These are phyloP conservation scores for Hanseniaspora lachancei DNA, from an alignment of 805 yeast species.

Conservation along the genomic window DNA sequence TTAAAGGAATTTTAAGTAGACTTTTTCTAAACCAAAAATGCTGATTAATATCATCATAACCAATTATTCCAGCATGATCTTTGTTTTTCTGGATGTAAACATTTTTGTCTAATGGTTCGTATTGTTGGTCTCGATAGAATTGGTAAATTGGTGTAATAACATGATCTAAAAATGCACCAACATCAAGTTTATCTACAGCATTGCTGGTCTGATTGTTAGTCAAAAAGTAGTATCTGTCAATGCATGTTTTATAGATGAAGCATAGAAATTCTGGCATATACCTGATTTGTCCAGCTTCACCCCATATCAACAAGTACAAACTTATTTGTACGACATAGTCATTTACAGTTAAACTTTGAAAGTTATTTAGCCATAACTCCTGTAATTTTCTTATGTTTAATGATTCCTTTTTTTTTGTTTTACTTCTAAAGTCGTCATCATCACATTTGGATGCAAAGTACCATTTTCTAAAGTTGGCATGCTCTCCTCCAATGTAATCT, in stretches of 20 bases:
- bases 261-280: conserved; percentile 82
- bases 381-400: conserved; percentile 32
- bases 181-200: conserved; percentile 75
- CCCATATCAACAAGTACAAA: conserved; percentile 66
- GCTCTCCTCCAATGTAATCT: conserved; percentile 83
- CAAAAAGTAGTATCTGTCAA: conserved; percentile 77
- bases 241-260: conserved; percentile 89
- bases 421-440: conserved; percentile 72
- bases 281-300: conserved; percentile 88
- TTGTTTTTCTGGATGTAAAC: conserved; percentile 72
- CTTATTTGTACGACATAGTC: conserved; percentile 70
- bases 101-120: conserved; percentile 68
- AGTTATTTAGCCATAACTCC: conserved; percentile 4
- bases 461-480: conserved; percentile 83
- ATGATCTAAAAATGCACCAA: conserved; percentile 70
- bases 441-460: conserved; percentile 75
- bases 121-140: conserved; percentile 67
- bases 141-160: conserved; percentile 82
- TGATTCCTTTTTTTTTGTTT: conserved; percentile 51
- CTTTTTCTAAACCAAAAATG: conserved; percentile 99
- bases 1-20: conserved; percentile 77
- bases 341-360: conserved; percentile 28
- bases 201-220: conserved; percentile 77
- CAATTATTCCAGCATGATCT: conserved; percentile 67
- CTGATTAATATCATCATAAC: conserved; percentile 98